Conservation (phyloP, 2,329 filamentous ascomycete genomes). For the Colletotrichum cordylinicola region DNA sequence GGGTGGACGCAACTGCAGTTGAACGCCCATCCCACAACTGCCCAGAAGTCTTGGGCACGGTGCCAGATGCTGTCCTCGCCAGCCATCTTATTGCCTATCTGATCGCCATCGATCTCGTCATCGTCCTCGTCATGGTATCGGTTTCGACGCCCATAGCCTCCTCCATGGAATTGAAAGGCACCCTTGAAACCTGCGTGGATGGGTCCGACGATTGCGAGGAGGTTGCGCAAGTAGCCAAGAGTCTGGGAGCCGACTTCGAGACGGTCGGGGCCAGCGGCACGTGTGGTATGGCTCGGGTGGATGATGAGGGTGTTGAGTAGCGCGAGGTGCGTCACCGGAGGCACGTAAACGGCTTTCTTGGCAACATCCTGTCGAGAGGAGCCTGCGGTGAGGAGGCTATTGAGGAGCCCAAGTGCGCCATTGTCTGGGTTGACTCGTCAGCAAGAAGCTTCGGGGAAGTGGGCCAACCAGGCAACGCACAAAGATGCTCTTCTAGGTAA, state of each 20-base stretch:
- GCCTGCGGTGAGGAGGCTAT: slow-evolving; percentile 65
- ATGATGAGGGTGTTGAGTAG: slow-evolving; percentile 83
- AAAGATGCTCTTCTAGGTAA: slow-evolving; percentile 77
- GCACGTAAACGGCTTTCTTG: slow-evolving; percentile 61
- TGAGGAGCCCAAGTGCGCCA: slow-evolving; percentile 27
- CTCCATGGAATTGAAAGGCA: slow-evolving; percentile 71
- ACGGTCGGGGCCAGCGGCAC: slow-evolving; percentile 66
- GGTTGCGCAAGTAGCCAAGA: slow-evolving; percentile 71
- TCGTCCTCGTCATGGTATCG: slow-evolving; percentile 42
- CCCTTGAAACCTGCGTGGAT: slow-evolving; percentile 71
- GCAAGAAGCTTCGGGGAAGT: not conserved
- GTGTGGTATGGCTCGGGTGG: slow-evolving; percentile 80
- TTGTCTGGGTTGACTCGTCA: slow-evolving; percentile 1
- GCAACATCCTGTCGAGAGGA: slow-evolving; percentile 32
- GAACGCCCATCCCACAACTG: slow-evolving; percentile 88
- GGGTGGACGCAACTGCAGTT: slow-evolving; percentile 78
- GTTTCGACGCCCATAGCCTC: slow-evolving; percentile 47
- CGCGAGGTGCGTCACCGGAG: slow-evolving; percentile 75
- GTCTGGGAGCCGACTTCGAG: slow-evolving; percentile 70
- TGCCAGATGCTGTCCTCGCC: slow-evolving; percentile 73
- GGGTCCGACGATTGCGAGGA: slow-evolving; percentile 71
- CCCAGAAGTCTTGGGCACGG: slow-evolving; percentile 88
- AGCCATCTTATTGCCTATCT: slow-evolving; percentile 65
- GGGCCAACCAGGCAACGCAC: slow-evolving; percentile 44
- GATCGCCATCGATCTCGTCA: slow-evolving; percentile 53